Percentiles rank a stretch among this genome's conserved stretches.
These are phyloP conservation scores for Litsea cubeba DNA, from an alignment of 164 flowering plant species.

Conservation along the genomic window DNA sequence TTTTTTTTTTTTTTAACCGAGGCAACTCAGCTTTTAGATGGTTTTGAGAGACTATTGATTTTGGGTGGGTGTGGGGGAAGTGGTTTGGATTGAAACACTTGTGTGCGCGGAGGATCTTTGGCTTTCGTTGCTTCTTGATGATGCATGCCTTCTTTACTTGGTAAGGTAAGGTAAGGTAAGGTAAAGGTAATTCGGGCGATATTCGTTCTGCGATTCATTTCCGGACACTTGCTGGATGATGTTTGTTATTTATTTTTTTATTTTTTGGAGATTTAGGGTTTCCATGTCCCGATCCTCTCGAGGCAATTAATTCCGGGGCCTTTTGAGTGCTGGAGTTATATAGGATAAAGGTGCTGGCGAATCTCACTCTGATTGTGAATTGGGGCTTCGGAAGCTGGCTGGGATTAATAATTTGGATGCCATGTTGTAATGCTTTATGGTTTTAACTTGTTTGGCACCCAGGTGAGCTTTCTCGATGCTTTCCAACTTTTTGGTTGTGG, in stretches of 20 bases:
- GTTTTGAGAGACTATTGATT: too few species aligned
- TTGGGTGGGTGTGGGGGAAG: too few species aligned
- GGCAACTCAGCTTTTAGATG: too few species aligned
- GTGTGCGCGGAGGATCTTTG: too few species aligned
- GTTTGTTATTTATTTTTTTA: too few species aligned
- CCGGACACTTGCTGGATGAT: neutral
- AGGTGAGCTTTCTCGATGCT: neutral
- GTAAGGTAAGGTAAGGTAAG: too few species aligned
- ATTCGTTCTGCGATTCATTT: neutral
- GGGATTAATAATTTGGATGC: neutral
- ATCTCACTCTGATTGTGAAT: neutral
- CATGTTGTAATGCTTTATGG: neutral
- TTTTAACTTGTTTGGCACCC: neutral
- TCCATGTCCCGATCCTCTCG: neutral
- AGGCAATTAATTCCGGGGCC: neutral
- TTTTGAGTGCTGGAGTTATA: neutral
- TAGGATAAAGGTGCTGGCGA: neutral
- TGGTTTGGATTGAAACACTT: too few species aligned
- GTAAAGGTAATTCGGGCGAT: neutral
- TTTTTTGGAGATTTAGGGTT: neutral
- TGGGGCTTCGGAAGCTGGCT: neutral
- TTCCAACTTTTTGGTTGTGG: neutral
- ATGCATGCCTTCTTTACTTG: too few species aligned
- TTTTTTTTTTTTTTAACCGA: too few species aligned
- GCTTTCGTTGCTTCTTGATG: too few species aligned